Percentiles rank a stretch among this genome's conserved stretches.
Conservation (phyloP, 495 filamentous ascomycete genomes). For the Penicilliopsis zonata region DNA sequence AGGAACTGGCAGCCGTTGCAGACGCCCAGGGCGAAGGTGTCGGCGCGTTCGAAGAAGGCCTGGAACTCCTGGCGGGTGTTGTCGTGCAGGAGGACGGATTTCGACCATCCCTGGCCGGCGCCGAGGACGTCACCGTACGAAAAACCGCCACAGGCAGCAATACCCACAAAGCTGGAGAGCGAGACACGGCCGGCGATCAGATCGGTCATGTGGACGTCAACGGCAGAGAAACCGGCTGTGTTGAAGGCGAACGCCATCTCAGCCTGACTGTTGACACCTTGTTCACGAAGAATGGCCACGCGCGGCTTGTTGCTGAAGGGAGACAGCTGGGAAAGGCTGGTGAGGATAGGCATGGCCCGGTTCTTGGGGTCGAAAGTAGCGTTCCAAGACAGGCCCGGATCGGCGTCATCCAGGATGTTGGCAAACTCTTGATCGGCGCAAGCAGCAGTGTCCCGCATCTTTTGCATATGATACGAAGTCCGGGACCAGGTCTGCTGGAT, state of each 20-base stretch:
- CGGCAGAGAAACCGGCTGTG: slow-evolving; percentile 75
- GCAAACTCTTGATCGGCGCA: slow-evolving; percentile 82
- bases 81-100: slow-evolving; percentile 75
- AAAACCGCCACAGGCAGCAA: slow-evolving; percentile 94
- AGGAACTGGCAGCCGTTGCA: slow-evolving; percentile 99
- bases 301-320: slow-evolving; percentile 63
- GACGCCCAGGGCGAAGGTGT: slow-evolving; percentile 89
- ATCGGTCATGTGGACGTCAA: slow-evolving; percentile 97
- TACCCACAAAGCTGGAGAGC: slow-evolving; percentile 68
- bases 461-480: slow-evolving; percentile 87
- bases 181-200: slow-evolving; percentile 66
- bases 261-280: slow-evolving; percentile 88
- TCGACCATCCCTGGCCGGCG: slow-evolving; percentile 94
- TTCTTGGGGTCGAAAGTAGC: slow-evolving; percentile 74
- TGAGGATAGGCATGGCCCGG: slow-evolving; percentile 54
- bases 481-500: slow-evolving; percentile 83
- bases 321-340: slow-evolving; percentile 46
- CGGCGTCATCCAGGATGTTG: slow-evolving; percentile 58
- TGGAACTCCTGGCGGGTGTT: slow-evolving; percentile 66
- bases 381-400: slow-evolving; percentile 80
- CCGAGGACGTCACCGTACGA: slow-evolving; percentile 95
- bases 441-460: slow-evolving; percentile 73
- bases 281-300: slow-evolving; percentile 89
- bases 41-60: slow-evolving; percentile 73
- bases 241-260: slow-evolving; percentile 98